Evolutionary conservation across 2,329 filamentous ascomycete species (phyloP).

Genomic region (Plenodomus biglobosus): DNA sequence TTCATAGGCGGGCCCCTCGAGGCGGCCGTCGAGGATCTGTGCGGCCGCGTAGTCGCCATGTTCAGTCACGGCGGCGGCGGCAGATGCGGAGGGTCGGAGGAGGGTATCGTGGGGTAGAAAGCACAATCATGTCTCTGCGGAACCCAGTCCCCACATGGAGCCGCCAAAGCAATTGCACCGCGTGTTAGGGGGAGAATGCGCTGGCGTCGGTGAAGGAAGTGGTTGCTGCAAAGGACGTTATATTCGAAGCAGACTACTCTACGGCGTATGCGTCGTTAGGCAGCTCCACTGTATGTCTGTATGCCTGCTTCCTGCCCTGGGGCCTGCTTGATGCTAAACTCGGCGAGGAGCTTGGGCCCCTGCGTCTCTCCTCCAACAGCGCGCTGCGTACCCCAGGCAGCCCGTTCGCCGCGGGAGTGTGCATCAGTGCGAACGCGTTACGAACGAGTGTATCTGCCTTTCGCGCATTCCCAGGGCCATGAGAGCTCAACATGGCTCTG

Average conservation of each 20-base stretch:
- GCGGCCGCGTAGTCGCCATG: constrained; percentile 41
- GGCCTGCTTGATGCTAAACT: constrained; percentile 16
- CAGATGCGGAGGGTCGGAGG: constrained; percentile 25
- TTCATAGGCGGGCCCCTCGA: constrained; percentile 54
- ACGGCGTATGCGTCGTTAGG: no score
- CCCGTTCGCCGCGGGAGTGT: no score
- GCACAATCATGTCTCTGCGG: constrained; percentile 35
- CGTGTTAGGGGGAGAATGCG: no score
- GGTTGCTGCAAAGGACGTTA: no score
- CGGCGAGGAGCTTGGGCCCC: constrained; percentile 18
- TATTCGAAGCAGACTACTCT: background rate
- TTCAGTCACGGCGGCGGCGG: constrained; percentile 32
- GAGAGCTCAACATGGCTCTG: constrained; percentile 1
- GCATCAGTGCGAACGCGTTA: no score
- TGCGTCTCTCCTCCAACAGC: constrained; percentile 10
- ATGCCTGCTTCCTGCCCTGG: background rate
- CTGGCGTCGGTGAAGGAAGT: no score
- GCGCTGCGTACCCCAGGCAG: constrained; percentile 15
- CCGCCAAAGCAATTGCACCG: background rate
- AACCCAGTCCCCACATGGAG: constrained; percentile 10
- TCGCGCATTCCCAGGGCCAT: background rate
- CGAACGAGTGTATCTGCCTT: no score
- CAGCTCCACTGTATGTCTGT: background rate
- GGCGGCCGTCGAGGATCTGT: constrained; percentile 44
- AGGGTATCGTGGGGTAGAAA: constrained; percentile 20